Base-by-base conservation (phyloP, 2,329 filamentous ascomycete species). In the Ploettnerulaceae sp. region DNA sequence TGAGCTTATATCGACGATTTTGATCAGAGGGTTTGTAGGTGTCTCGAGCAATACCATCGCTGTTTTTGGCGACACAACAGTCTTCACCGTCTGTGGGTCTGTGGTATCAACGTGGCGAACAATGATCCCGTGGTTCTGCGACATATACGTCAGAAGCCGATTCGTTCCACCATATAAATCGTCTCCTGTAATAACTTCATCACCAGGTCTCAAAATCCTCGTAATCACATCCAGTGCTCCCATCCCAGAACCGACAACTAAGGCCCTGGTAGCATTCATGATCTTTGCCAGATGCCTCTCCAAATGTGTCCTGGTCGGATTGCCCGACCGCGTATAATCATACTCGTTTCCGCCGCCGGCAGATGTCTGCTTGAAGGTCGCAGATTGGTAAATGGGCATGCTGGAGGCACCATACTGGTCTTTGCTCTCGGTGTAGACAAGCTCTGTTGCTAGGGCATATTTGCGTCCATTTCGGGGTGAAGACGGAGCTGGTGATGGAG, bases 31-130 rank as follows among this genome's bases (percentile, higher is more conserved):
- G 69, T 98, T 98, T 21, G 93, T 98, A 2, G 94, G 93, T 0
- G 90, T 95, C 69, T 98, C 93, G 18, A 98, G 79, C 28, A 98
- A 75, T 1, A 98, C 89, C 88, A 98, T 95, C 57, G 89, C 80
- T 0, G 93, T 98, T 72, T 93, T 95, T 41, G 76, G 70, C 40
- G 74, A 84, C 40, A 97, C 67, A 4, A 84, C 81, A 11, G 75
- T 71, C 57, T 73, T 72, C 31, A 97, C 87, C 32, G 74, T 76
- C 28, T 86, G 82, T 14, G 85, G 75, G 35, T 81, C 73, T 28
- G 93, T 98, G 7, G 93, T 96, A 69, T 98, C 91, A 54, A 98
- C 89, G 64, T 98, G 93, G 69, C 95, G 89, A 21, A 98, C 93
- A 31, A 93, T 71, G 58, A 98, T 97, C 52, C 87, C 90, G 59